Conservation (phyloP, 306 rosid genomes). For the Trifolium fragiferum region DNA sequence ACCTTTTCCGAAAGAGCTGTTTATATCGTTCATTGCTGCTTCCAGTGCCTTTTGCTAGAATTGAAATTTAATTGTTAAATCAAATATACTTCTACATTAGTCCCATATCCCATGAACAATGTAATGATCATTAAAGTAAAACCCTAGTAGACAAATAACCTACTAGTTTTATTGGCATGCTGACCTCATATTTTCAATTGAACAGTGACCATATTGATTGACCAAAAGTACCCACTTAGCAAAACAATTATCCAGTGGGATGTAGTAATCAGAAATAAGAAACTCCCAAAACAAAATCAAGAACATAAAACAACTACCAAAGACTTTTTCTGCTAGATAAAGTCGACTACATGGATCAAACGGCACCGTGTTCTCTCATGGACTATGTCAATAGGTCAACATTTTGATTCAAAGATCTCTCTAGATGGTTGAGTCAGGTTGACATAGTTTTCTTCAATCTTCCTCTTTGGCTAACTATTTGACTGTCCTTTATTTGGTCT, state of each 20-base stretch:
- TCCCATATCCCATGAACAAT: conserved; percentile 13
- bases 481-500: not conserved
- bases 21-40: conserved; percentile 95
- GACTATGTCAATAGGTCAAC: not conserved
- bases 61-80: conserved; percentile 42
- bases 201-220: not conserved
- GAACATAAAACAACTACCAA: not conserved
- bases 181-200: conserved; percentile 10
- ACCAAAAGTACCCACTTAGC: not conserved
- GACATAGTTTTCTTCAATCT: not conserved
- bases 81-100: conserved; percentile 12
- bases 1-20: conserved; percentile 91
- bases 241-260: not conserved
- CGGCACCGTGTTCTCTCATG: not conserved
- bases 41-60: conserved; percentile 94
- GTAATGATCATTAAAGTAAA: not conserved
- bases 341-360: not conserved
- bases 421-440: not conserved
- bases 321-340: not conserved
- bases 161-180: conserved; percentile 2
- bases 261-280: not conserved
- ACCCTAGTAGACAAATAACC: conserved; percentile 23
- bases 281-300: not conserved
- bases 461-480: not conserved
- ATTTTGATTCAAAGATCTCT: not conserved